These are phyloP conservation scores for Penicillium crystallinum DNA, from an alignment of 495 filamentous ascomycete species.

Conservation along the genomic window DNA sequence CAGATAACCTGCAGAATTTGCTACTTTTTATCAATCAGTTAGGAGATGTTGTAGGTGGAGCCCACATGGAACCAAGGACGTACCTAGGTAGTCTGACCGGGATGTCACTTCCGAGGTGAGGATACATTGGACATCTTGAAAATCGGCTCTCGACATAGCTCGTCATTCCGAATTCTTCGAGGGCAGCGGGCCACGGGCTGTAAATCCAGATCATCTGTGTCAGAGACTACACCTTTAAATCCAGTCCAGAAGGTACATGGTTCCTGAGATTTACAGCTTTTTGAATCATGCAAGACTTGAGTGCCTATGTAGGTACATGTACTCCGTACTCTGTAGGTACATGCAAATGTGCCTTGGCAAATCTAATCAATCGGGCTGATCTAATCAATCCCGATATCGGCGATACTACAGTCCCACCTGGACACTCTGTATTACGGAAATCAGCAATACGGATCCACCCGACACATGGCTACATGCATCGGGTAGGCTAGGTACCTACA, in stretches of 20 bases:
- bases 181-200: neutral
- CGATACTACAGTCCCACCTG: neutral
- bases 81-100: neutral
- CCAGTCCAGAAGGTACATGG: too few species aligned
- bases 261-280: too few species aligned
- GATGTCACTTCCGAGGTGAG: neutral
- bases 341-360: neutral
- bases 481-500: too few species aligned
- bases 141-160: neutral
- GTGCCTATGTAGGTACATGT: too few species aligned
- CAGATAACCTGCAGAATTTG: slow-evolving; percentile 5
- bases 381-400: slow-evolving; percentile 12
- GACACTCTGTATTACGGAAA: too few species aligned
- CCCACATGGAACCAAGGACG: neutral
- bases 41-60: neutral
- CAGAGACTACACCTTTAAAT: neutral
- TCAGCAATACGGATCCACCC: neutral
- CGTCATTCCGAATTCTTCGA: neutral
- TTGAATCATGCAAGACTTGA: too few species aligned
- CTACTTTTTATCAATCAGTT: slow-evolving; percentile 7
- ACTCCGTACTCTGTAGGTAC: neutral
- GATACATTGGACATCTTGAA: neutral
- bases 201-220: slow-evolving; percentile 1
- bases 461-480: neutral
- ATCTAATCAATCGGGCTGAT: slow-evolving; percentile 11